Conservation (phyloP, 2,329 filamentous ascomycete genomes). For the Aspergillus sclerotialis region DNA sequence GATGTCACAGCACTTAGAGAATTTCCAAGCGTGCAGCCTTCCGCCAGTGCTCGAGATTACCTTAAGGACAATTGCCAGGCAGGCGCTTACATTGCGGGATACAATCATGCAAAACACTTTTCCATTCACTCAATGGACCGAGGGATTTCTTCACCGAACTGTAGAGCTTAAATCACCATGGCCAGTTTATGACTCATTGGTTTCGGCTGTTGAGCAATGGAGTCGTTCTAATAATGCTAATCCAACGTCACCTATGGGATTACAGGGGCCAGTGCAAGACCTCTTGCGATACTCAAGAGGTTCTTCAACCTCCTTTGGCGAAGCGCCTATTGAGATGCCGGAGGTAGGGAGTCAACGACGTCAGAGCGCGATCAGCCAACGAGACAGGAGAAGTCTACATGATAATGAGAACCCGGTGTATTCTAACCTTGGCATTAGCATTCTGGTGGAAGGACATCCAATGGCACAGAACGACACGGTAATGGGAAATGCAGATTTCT, state of each 20-base stretch:
- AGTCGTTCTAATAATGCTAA: conserved; percentile 14
- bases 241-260: conserved; percentile 5
- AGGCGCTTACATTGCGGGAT: conserved; percentile 23
- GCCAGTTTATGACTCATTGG: conserved; percentile 28
- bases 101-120: conserved; percentile 24
- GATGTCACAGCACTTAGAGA: conserved; percentile 30
- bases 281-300: background rate
- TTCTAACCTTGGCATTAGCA: conserved; percentile 25
- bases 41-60: conserved; percentile 33
- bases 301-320: conserved; percentile 2
- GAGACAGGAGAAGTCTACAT: conserved; percentile 5
- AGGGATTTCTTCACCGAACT: conserved; percentile 24
- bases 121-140: conserved; percentile 28
- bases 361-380: conserved; percentile 7
- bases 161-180: conserved; percentile 20
- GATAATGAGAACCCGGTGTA: conserved; percentile 14
- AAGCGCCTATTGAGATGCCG: conserved; percentile 4
- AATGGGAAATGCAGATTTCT: conserved; percentile 21
- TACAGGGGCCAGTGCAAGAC: conserved; percentile 3
- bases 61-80: conserved; percentile 29
- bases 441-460: conserved; percentile 24
- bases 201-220: conserved; percentile 22
- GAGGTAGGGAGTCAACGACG: conserved; percentile 3
- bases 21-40: conserved; percentile 29
- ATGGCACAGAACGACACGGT: conserved; percentile 25